These are phyloP conservation scores for Perkinsus olseni DNA, from an alignment of 169 alveolate species.

Conservation along the genomic window DNA sequence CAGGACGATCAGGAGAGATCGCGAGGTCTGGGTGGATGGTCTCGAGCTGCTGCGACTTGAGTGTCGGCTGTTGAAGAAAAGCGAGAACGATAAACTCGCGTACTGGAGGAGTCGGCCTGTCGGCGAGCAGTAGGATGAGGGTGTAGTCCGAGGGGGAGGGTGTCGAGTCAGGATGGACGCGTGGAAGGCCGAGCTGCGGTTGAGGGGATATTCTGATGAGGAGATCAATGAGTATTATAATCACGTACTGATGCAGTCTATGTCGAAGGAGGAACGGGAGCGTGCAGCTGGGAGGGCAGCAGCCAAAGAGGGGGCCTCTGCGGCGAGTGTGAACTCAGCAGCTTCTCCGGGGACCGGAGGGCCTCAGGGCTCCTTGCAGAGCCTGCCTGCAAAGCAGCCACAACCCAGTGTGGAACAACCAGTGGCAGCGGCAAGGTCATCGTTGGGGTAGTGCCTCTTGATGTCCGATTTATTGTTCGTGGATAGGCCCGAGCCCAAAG, in stretches of 20 bases:
- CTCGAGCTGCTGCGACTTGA: not conserved
- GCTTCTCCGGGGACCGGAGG: too few species aligned
- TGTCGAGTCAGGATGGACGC: not conserved
- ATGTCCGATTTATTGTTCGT: too few species aligned
- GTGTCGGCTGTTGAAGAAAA: not conserved
- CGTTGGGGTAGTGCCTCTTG: too few species aligned
- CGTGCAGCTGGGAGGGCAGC: too few species aligned
- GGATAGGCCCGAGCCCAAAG: too few species aligned
- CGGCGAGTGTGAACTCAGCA: too few species aligned
- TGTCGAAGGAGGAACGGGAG: not conserved
- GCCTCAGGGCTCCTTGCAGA: too few species aligned
- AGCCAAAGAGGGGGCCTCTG: too few species aligned
- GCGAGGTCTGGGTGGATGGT: not conserved
- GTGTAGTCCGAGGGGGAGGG: not conserved
- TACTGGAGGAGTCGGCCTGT: not conserved
- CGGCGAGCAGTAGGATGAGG: not conserved
- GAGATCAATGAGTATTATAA: not conserved
- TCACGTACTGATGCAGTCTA: not conserved
- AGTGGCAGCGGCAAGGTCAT: too few species aligned
- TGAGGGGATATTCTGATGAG: not conserved
- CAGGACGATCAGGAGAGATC: not conserved
- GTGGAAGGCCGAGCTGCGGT: not conserved
- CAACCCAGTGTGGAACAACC: too few species aligned
- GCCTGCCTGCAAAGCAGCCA: too few species aligned
- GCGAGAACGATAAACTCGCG: not conserved